Evolutionary conservation across 2,329 filamentous ascomycete genomes (phyloP).

Genomic region (Botryotinia globosa): DNA sequence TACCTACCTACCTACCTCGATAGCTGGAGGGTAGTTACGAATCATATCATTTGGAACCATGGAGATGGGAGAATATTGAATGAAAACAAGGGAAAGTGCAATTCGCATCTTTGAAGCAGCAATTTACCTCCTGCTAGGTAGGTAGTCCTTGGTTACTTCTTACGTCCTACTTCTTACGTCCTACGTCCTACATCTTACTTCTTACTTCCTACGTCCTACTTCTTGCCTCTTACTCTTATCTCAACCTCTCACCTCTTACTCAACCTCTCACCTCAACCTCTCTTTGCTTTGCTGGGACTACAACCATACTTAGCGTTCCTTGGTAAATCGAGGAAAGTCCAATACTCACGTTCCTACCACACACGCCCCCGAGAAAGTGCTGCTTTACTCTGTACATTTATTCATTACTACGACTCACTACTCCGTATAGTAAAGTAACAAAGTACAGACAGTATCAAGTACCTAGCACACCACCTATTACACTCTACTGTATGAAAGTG

Average conservation of each 20-base stretch:
- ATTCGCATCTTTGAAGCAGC: neutral
- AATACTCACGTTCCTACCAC: neutral
- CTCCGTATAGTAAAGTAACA: neutral
- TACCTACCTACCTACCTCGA: neutral
- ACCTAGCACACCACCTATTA: neutral
- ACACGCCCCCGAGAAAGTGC: neutral
- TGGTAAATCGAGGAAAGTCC: neutral
- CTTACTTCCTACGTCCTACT: neutral
- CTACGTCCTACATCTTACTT: no score
- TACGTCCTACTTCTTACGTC: neutral
- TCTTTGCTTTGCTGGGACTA: neutral
- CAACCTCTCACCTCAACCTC: neutral
- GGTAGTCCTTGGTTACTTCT: neutral
- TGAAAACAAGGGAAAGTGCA: neutral
- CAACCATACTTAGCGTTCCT: constrained; percentile 7
- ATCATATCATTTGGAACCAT: neutral
- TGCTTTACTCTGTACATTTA: neutral
- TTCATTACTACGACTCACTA: neutral
- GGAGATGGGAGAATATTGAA: neutral
- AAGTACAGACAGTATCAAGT: neutral
- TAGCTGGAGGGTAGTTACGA: neutral
- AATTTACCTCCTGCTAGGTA: neutral
- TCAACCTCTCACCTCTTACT: neutral
- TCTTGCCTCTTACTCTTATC: no score
- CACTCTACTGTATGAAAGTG: constrained; percentile 3